Conservation (phyloP, 2,329 filamentous ascomycete genomes). For the Sporothrix schenckii region DNA sequence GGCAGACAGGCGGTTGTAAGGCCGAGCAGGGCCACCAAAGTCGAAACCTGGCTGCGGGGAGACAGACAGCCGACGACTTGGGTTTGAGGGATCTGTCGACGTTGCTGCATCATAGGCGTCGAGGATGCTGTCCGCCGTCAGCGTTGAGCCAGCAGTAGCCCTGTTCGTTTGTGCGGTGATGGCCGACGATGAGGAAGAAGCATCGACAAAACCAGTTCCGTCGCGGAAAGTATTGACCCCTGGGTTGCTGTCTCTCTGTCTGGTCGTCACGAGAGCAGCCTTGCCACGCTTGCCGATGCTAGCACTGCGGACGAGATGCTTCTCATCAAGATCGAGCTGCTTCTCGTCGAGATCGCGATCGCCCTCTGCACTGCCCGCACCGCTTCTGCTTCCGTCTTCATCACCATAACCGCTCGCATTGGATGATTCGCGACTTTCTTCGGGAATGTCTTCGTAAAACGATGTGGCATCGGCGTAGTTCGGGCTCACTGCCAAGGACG, state of each 20-base stretch:
- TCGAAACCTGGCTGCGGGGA: slow-evolving; percentile 38
- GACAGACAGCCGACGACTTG: slow-evolving; percentile 36
- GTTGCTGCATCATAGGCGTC: slow-evolving; percentile 56
- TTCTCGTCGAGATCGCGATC: slow-evolving; percentile 59
- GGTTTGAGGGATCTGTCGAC: slow-evolving; percentile 47
- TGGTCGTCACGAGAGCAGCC: slow-evolving; percentile 57
- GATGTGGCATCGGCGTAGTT: slow-evolving; percentile 51
- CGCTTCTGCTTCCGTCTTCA: slow-evolving; percentile 43
- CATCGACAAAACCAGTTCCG: slow-evolving; percentile 53
- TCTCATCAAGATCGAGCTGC: slow-evolving; percentile 59
- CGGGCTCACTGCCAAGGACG: slow-evolving; percentile 51
- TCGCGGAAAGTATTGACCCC: slow-evolving; percentile 46
- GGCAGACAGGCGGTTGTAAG: slow-evolving; percentile 56
- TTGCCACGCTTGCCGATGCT: slow-evolving; percentile 64
- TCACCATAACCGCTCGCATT: slow-evolving; percentile 55
- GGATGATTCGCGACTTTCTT: slow-evolving; percentile 48
- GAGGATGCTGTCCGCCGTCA: slow-evolving; percentile 54
- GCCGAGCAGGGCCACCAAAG: slow-evolving; percentile 20
- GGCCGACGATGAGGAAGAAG: slow-evolving; percentile 52
- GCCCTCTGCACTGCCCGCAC: slow-evolving; percentile 46
- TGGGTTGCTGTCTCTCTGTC: slow-evolving; percentile 36
- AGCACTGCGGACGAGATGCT: slow-evolving; percentile 61
- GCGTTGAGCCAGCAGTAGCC: slow-evolving; percentile 38
- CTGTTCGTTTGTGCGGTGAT: slow-evolving; percentile 45
- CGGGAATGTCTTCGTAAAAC: slow-evolving; percentile 54